Evolutionary conservation across 2,329 filamentous ascomycete species (phyloP), one percentile per base, ranked within the genome.

Genomic region (Cordyceps fumosorosea): DNA sequence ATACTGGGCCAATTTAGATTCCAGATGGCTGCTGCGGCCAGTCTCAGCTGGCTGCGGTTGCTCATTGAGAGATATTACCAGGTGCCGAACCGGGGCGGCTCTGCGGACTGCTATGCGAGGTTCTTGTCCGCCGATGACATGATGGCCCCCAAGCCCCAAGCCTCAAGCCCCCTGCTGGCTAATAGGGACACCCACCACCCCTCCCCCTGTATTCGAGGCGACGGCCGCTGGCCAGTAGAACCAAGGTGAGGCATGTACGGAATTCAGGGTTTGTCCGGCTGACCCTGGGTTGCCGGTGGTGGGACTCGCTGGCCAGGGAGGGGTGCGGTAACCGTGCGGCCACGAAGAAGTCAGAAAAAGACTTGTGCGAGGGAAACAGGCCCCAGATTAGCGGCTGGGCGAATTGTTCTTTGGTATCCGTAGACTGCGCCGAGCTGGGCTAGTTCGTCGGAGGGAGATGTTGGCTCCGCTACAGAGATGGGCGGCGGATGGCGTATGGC

Each of bases 191-290:
- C 40, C 16, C 20, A 45, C 47, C 6, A 34, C 57, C 34, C 37
- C 37, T 10, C 16, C 54, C 53, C 40, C 24, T 52, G 57, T 47
- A 18, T 29, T 22, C 26, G 16, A 45, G 42, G 58, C 58, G 58
- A 60, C 14, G 58, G 34, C 58, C 50, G 58, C 58, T 54, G 48
- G 42, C 12, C 42, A 57, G 24, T 24, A 34, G 57, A 51, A 40
- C 12, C 48, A 58, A 51, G 56, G 56, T 59, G 56, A 59, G 51
- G 47, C 32, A 52, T 44, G 57, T n/a, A 48, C 57, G 57, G 57
- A 37, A 60, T 53, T 60, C 57, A 60, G 37, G 57, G 57, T 53
- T 58, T 58, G 56, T 58, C 56, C 56, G 56, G 56, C 56, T 58
- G 56, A 58, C 57, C 50, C 57, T 60, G 34, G 57, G 24, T 34